Evolutionary conservation across 2,329 filamentous ascomycete genomes (phyloP).

Genomic region (Ascochyta pisi): DNA sequence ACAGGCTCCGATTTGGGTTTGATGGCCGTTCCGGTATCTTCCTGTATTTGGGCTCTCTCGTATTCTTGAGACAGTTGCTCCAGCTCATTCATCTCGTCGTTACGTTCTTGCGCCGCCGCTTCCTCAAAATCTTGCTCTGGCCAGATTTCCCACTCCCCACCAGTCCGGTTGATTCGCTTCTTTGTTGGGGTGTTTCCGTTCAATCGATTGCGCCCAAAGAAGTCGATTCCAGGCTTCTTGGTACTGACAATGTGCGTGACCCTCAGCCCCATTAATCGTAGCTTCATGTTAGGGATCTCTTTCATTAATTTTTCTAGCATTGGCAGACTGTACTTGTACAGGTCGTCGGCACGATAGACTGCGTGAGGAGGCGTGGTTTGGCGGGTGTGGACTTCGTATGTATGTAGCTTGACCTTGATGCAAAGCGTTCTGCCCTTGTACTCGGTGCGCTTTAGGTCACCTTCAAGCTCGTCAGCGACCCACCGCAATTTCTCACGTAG

Average conservation of each 20-base stretch:
- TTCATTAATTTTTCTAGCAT: constrained; percentile 85
- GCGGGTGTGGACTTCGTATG: constrained; percentile 87
- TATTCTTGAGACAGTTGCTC: constrained; percentile 69
- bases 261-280: constrained; percentile 86
- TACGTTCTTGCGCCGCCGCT: constrained; percentile 64
- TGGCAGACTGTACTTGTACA: constrained; percentile 81
- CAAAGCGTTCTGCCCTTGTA: constrained; percentile 91
- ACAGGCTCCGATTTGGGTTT: constrained; percentile 36
- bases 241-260: constrained; percentile 88
- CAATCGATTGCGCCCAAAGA: constrained; percentile 68
- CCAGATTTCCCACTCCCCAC: constrained; percentile 70
- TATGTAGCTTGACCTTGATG: constrained; percentile 92
- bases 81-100: constrained; percentile 67
- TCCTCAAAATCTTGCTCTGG: constrained; percentile 71
- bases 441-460: constrained; percentile 78
- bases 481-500: constrained; percentile 79
- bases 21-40: constrained; percentile 5
- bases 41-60: constrained; percentile 24
- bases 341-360: constrained; percentile 75
- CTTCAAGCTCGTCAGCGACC: constrained; percentile 85
- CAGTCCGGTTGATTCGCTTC: constrained; percentile 28
- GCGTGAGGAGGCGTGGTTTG: constrained; percentile 79
- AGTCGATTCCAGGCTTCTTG: constrained; percentile 79
- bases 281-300: constrained; percentile 77
- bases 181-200: constrained; percentile 12